Evolutionary conservation across 2,329 filamentous ascomycete genomes (phyloP), one percentile per base, ranked within the genome.

Genomic region (Aspergillus ibericus): DNA sequence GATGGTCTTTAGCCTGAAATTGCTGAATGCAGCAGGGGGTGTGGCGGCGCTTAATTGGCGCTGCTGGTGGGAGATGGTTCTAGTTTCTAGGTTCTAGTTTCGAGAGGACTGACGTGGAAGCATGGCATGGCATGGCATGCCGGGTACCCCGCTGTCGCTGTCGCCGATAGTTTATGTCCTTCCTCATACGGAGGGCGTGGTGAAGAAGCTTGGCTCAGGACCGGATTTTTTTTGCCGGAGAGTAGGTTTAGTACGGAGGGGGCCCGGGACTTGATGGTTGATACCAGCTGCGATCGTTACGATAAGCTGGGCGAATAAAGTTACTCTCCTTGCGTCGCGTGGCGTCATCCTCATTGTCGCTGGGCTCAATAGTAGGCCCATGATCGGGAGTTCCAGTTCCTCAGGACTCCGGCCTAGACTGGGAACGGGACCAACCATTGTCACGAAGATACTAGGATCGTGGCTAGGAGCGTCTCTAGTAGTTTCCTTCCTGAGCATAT

Each of bases 291-390:
- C 27, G 27, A 29, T 29, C 27, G 27, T 29, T 6, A 42, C 20
- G 16, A 20, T 42, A 42, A 20, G 38, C 38, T 20, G 15, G 12
- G 4, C 15, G 27, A 52, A 42, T 25, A 53, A 32, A 53, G 34
- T 53, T 53, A 16, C 16, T 5, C 35, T 53, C 50, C 50, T 53
- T 53, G 50, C 50, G 25, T 53, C 20, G 22, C 50, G 35, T 20
- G 29, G 20, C 15, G 38, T 53, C 50, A 52, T 27, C 27, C 22
- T 32, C 49, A 40, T 52, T 34, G 15, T 52, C 49, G 49, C 35
- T 34, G 8, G 13, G 20, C 25, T 52, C 35, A 52, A 27, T 27
- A 42, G 27, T 40, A 15, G 50, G 8, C 15, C 16, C 25, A 27
- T 49, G 25, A 32, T 32, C 12, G 12, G 20, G 35, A 29, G 18